Evolutionary conservation across 345 rosid species (phyloP).

Genomic region (Aquilaria sinensis): DNA sequence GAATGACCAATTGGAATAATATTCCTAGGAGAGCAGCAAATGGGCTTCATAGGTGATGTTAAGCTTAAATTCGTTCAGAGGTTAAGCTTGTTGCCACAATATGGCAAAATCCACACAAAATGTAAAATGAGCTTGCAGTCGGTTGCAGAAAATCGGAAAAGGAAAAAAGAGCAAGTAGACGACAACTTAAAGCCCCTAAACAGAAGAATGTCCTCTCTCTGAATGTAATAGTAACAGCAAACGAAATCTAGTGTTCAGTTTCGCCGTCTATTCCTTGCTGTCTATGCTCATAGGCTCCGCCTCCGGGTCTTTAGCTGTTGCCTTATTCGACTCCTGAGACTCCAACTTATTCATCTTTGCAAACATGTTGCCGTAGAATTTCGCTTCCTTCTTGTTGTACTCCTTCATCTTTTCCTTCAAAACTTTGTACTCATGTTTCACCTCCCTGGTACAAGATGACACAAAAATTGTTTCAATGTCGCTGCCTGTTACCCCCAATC

Average conservation of each 20-base stretch:
- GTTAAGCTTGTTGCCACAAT: too few species aligned
- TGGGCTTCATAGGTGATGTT: too few species aligned
- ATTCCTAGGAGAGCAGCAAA: too few species aligned
- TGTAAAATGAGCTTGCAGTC: background rate
- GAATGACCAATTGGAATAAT: too few species aligned
- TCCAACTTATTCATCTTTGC: conserved; percentile 54
- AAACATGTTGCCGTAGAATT: conserved; percentile 78
- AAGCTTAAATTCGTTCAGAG: too few species aligned
- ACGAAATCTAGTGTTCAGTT: too few species aligned
- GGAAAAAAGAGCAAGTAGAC: background rate
- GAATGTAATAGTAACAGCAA: too few species aligned
- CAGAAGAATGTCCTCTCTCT: too few species aligned
- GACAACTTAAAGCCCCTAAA: too few species aligned
- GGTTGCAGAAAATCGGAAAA: background rate
- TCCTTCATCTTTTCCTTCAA: conserved; percentile 84
- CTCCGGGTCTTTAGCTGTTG: conserved; percentile 15
- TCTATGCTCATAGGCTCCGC: conserved; percentile 30
- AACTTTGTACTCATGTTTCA: conserved; percentile 65
- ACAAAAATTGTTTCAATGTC: too few species aligned
- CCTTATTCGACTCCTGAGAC: conserved; percentile 21
- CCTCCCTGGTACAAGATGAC: conserved; percentile 46
- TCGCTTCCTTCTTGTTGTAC: conserved; percentile 78
- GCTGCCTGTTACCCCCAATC: too few species aligned
- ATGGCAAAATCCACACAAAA: too few species aligned
- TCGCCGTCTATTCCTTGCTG: conserved; percentile 23